Percentiles rank a stretch among this genome's conserved stretches.
phyloP scores from a whole-genome alignment of 352 stramenopile species.

The Phytophthora sp. region DNA sequence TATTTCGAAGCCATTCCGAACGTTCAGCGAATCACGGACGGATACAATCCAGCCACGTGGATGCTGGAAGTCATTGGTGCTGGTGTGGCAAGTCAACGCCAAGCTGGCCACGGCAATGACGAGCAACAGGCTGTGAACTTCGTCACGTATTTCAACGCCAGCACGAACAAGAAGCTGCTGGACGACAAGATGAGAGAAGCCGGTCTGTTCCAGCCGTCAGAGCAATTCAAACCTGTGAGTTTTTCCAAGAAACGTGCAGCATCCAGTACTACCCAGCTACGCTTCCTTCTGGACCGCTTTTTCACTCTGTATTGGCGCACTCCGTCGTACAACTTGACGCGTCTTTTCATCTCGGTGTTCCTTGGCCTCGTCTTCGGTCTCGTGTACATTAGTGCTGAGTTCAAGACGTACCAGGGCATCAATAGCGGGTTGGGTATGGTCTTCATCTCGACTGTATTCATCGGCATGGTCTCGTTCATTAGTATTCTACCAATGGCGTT shows the following conservation, averaged over 20 bases:
- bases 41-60: no score
- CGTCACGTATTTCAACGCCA: slow-evolving; percentile 43
- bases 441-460: slow-evolving; percentile 87
- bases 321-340: slow-evolving; percentile 88
- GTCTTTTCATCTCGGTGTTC: slow-evolving; percentile 71
- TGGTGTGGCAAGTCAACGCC: slow-evolving; percentile 38
- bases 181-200: slow-evolving; percentile 33
- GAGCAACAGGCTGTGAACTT: slow-evolving; percentile 33
- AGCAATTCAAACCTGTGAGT: slow-evolving; percentile 26
- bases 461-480: slow-evolving; percentile 80
- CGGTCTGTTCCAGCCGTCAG: slow-evolving; percentile 42
- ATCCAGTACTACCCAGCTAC: slow-evolving; percentile 39
- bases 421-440: slow-evolving; percentile 83
- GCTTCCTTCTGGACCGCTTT: slow-evolving; percentile 60
- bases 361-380: slow-evolving; percentile 85
- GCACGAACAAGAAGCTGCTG: slow-evolving; percentile 35
- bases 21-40: no score
- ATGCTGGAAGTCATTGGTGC: slow-evolving; percentile 73
- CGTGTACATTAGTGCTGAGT: slow-evolving; percentile 62
- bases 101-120: slow-evolving; percentile 47
- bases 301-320: slow-evolving; percentile 74
- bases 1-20: no score
- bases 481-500: slow-evolving; percentile 80
- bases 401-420: slow-evolving; percentile 55
- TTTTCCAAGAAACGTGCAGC: slow-evolving; percentile 60